phyloP scores from a whole-genome alignment of 139 green algal species.

The Eudorina sp. region DNA sequence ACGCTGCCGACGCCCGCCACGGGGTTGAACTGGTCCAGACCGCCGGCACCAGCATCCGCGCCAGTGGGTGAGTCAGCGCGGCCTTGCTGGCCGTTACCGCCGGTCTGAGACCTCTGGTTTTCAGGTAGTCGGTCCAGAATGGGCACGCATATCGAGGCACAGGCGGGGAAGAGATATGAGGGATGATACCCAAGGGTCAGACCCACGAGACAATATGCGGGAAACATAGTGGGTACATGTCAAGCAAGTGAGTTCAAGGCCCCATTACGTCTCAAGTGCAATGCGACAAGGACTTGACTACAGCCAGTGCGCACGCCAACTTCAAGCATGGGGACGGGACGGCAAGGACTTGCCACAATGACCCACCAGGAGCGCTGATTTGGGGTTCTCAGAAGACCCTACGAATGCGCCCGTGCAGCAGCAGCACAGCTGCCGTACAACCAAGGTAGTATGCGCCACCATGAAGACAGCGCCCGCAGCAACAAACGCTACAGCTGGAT shows the following conservation, averaged over 20 bases:
- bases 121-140: too few species aligned
- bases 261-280: too few species aligned
- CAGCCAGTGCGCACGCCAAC: too few species aligned
- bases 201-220: too few species aligned
- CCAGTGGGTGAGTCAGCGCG: neutral
- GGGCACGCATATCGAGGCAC: too few species aligned
- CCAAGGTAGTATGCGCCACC: neutral
- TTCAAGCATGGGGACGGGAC: too few species aligned
- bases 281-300: too few species aligned
- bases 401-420: conserved; percentile 16
- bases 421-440: neutral
- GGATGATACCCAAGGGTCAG: too few species aligned
- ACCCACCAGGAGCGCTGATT: conserved; percentile 29
- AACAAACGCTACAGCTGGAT: neutral
- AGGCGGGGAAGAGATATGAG: too few species aligned
- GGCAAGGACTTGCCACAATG: too few species aligned
- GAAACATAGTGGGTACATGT: too few species aligned
- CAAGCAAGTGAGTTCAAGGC: too few species aligned
- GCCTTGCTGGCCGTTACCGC: neutral
- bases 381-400: neutral
- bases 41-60: neutral
- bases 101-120: neutral
- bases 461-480: neutral
- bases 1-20: neutral
- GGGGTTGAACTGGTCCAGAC: neutral